Percentiles rank a stretch among this genome's conserved stretches.
phyloP scores from a whole-genome alignment of 495 filamentous ascomycete genomes.

The Penicillium angulare region DNA sequence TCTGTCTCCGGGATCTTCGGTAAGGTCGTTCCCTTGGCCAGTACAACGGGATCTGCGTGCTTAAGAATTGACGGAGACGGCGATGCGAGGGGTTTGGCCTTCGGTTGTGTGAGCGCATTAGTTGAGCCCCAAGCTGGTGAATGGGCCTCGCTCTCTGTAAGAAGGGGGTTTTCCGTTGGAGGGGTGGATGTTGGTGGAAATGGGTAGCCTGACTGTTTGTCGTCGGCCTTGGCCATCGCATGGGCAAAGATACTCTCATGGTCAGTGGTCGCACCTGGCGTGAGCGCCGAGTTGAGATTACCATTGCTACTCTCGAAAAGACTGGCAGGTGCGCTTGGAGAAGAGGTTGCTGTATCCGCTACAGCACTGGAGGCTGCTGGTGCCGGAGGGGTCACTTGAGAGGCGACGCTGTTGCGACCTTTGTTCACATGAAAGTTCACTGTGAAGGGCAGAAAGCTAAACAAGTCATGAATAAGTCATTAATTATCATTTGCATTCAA shows the following conservation, averaged over 20 bases:
- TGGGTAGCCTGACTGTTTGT: constrained; percentile 32
- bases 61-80: constrained; percentile 72
- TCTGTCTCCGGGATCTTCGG: constrained; percentile 24
- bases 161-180: constrained; percentile 16
- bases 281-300: constrained; percentile 35
- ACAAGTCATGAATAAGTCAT: constrained; percentile 3
- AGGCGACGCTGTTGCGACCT: constrained; percentile 10
- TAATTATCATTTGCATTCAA: no score
- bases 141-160: constrained; percentile 44
- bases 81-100: constrained; percentile 61
- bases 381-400: constrained; percentile 17
- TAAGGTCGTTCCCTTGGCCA: constrained; percentile 19
- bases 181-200: constrained; percentile 21
- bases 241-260: constrained; percentile 60
- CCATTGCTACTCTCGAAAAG: constrained; percentile 41
- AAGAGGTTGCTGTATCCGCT: constrained; percentile 35
- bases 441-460: constrained; percentile 86
- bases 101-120: constrained; percentile 66
- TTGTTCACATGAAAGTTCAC: constrained; percentile 64
- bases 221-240: constrained; percentile 31
- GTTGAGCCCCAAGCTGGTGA: constrained; percentile 66
- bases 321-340: constrained; percentile 35
- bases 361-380: constrained; percentile 32
- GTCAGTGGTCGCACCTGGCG: constrained; percentile 60
- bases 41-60: constrained; percentile 52